These are phyloP conservation scores for Astrothelium macrocarpum DNA, from an alignment of 495 filamentous ascomycete species.

Conservation along the genomic window DNA sequence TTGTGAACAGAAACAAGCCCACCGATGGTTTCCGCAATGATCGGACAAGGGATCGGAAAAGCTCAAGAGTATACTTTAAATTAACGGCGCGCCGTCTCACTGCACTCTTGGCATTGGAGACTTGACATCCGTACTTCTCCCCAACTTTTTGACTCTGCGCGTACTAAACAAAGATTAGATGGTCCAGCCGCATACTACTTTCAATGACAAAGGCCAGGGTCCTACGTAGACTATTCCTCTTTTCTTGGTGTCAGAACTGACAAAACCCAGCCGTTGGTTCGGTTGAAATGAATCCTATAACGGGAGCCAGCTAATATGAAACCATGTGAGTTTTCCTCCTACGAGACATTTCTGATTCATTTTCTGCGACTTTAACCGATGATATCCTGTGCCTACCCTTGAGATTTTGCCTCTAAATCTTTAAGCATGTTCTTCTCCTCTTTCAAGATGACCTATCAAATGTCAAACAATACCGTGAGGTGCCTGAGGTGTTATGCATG, in stretches of 20 bases:
- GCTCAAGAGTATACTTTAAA: too few species aligned
- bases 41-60: too few species aligned
- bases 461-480: background rate
- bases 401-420: background rate
- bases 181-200: too few species aligned
- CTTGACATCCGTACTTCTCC: too few species aligned
- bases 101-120: too few species aligned
- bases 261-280: background rate
- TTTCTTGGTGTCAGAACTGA: background rate
- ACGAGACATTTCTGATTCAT: background rate
- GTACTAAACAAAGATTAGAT: too few species aligned
- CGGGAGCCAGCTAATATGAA: background rate
- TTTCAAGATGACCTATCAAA: background rate
- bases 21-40: too few species aligned
- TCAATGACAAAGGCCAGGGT: too few species aligned
- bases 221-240: background rate
- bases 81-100: too few species aligned
- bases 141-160: too few species aligned
- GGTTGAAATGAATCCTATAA: background rate
- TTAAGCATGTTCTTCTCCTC: background rate
- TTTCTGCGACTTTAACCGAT: background rate
- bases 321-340: background rate
- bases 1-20: too few species aligned
- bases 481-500: background rate
- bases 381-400: background rate